Evolutionary conservation across 2,329 filamentous ascomycete genomes (phyloP).

Genomic region (Fusarium veterinarium): DNA sequence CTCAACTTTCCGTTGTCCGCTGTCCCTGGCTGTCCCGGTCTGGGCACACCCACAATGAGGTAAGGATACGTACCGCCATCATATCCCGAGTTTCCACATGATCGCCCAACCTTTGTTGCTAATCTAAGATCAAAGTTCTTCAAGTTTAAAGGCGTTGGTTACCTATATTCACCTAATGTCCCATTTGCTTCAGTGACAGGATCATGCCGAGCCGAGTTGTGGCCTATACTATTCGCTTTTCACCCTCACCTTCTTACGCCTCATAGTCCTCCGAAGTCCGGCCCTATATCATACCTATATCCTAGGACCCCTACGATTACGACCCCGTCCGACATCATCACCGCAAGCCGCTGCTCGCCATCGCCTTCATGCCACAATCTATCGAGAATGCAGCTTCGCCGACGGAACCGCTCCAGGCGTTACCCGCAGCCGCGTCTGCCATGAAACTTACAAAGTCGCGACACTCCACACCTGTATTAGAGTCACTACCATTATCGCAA

Average conservation of each 20-base stretch:
- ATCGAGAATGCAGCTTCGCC: slow-evolving; percentile 69
- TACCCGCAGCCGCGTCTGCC: slow-evolving; percentile 73
- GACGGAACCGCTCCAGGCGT: slow-evolving; percentile 75
- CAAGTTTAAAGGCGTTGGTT: slow-evolving; percentile 10
- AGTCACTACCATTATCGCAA: slow-evolving; percentile 58
- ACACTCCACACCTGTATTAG: slow-evolving; percentile 64
- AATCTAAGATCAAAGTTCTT: slow-evolving; percentile 23
- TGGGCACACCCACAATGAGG: slow-evolving; percentile 20
- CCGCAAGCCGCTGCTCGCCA: slow-evolving; percentile 26
- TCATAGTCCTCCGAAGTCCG: slow-evolving; percentile 40
- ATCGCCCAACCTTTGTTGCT: slow-evolving; percentile 40
- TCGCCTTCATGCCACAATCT: slow-evolving; percentile 74
- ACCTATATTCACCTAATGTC: slow-evolving; percentile 17
- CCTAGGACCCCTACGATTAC: slow-evolving; percentile 11
- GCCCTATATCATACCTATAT: slow-evolving; percentile 6
- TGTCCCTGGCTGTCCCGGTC: background rate
- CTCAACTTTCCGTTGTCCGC: slow-evolving; percentile 2
- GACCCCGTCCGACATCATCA: slow-evolving; percentile 17
- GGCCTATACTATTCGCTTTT: slow-evolving; percentile 36
- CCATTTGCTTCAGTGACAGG: slow-evolving; percentile 31
- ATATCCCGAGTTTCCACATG: slow-evolving; percentile 39
- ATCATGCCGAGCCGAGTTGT: slow-evolving; percentile 47
- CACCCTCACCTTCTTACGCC: slow-evolving; percentile 37
- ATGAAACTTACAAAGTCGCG: slow-evolving; percentile 71
- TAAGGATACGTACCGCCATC: slow-evolving; percentile 43